A percentile compares a stretch with the other conserved stretches of the same genome.
Conservation (phyloP, 2,329 filamentous ascomycete species). For the Ophiocordyceps australis region DNA sequence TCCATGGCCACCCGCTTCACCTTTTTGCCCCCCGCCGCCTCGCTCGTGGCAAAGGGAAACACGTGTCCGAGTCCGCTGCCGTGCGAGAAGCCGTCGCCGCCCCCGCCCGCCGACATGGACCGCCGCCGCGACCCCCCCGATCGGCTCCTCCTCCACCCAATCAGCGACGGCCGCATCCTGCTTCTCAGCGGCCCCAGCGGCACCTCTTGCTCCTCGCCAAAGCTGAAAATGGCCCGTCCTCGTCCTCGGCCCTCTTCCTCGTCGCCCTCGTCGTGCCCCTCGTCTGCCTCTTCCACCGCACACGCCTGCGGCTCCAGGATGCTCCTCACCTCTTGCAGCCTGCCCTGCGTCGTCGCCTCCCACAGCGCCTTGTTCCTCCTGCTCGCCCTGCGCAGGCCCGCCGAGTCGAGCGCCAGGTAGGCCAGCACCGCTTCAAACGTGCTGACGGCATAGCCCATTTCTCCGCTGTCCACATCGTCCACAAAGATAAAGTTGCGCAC, state of each 20-base stretch:
- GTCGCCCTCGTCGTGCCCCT: constrained; percentile 19
- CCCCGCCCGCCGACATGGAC: constrained; percentile 21
- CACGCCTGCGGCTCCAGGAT: constrained; percentile 58
- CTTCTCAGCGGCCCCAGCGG: constrained; percentile 18
- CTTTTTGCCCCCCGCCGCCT: constrained; percentile 32
- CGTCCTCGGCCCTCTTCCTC: constrained; percentile 22
- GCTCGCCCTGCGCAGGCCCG: constrained; percentile 66
- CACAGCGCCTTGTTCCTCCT: constrained; percentile 72
- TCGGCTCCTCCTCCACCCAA: constrained; percentile 24
- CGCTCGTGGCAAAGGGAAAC: constrained; percentile 59
- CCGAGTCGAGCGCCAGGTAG: constrained; percentile 72
- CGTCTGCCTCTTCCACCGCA: constrained; percentile 26
- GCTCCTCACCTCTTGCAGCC: constrained; percentile 53
- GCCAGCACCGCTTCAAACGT: constrained; percentile 89
- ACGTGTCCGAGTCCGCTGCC: constrained; percentile 59
- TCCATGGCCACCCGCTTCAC: constrained; percentile 80
- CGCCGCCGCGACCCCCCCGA: constrained; percentile 22
- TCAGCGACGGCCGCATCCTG: constrained; percentile 24
- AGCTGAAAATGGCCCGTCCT: constrained; percentile 13
- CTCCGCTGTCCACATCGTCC: constrained; percentile 90
- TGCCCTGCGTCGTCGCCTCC: constrained; percentile 68
- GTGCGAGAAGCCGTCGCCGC: constrained; percentile 31
- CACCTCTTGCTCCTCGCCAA: constrained; percentile 18
- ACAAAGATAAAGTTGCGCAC: constrained; percentile 97
- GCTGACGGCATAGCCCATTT: constrained; percentile 89